Base-by-base conservation (phyloP, 768 basidiomycete genomes). In the Lepiota brunneoincarnata region DNA sequence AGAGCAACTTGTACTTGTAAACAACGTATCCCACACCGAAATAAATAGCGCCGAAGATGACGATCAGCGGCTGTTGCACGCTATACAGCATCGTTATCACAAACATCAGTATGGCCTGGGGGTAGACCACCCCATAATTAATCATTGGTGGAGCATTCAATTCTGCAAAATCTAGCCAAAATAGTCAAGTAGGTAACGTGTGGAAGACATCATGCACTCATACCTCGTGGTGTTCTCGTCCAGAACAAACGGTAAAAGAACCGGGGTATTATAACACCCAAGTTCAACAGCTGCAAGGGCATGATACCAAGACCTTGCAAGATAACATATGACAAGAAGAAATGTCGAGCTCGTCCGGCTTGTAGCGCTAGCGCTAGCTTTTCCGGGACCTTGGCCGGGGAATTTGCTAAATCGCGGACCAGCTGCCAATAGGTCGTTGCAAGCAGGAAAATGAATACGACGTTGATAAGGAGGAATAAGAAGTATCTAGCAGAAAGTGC, bases 121-220 rank as follows among this genome's bases (percentile, higher is more conserved):
- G 97, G 67, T 98, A 99, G 10, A 99, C 93, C 46, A 89, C 81
- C 47, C 97, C 97, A 61, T 98, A 96, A 69, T 98, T 98, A 71
- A 98, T 89, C 89, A 95, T 92, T 0, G 97, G 94, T 5, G 97
- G 97, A 0, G 94, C 93, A 64, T 99, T 97, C 14, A 98, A 78
- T 67, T 97, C 97, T 15, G 94, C 96, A 59, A 86, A 95, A 63
- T 99, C 96, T 98, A 63, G 11, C 14, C 35, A 17, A 55, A 41
- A 17, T 20, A 15, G 15, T 36, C 34, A 49, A 2, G 14, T 9
- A 15, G 24, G 42, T 9, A 12, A 12, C n/a, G 15, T 31, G 31
- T 41, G 3, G 26, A 43, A 37, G 14, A 3, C 23, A 37, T 28
- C 11, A 4, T 28, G n/a, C 6, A 20, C n/a, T 62, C 75, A 26